phyloP scores from a whole-genome alignment of 2,329 filamentous ascomycete genomes.

The Blastomyces emzantsi region DNA sequence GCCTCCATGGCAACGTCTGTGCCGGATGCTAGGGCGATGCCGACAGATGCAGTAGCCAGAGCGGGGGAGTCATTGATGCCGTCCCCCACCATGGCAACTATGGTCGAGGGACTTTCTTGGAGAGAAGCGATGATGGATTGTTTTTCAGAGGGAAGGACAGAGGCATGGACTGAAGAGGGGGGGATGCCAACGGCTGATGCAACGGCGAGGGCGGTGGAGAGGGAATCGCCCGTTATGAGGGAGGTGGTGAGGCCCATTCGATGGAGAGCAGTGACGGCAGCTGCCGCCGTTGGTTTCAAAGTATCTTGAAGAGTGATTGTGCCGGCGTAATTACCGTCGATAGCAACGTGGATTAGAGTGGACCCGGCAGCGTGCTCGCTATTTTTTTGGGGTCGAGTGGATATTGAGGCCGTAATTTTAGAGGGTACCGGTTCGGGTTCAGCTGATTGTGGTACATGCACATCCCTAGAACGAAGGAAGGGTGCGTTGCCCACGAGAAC shows the following conservation, averaged over 20 bases:
- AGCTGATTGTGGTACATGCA: conserved; percentile 41
- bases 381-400: conserved; percentile 27
- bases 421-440: conserved; percentile 28
- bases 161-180: conserved; percentile 65
- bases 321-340: conserved; percentile 72
- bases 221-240: conserved; percentile 90
- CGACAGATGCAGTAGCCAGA: conserved; percentile 82
- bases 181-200: conserved; percentile 75
- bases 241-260: conserved; percentile 78
- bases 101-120: conserved; percentile 63
- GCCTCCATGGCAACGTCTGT: conserved; percentile 98
- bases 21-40: conserved; percentile 84
- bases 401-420: conserved; percentile 17
- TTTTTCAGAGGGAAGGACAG: conserved; percentile 86
- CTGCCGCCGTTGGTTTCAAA: conserved; percentile 77
- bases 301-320: conserved; percentile 79
- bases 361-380: conserved; percentile 22
- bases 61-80: conserved; percentile 98
- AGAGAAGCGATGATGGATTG: conserved; percentile 72
- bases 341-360: conserved; percentile 85
- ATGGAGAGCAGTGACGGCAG: conserved; percentile 70
- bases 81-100: conserved; percentile 95
- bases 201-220: conserved; percentile 72
- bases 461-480: conserved; percentile 62
- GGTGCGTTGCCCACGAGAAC: conserved; percentile 76